A percentile compares a stretch with the other conserved stretches of the same genome.
Conservation (phyloP, 2,329 filamentous ascomycete species). For the Diplocarpon mali region DNA sequence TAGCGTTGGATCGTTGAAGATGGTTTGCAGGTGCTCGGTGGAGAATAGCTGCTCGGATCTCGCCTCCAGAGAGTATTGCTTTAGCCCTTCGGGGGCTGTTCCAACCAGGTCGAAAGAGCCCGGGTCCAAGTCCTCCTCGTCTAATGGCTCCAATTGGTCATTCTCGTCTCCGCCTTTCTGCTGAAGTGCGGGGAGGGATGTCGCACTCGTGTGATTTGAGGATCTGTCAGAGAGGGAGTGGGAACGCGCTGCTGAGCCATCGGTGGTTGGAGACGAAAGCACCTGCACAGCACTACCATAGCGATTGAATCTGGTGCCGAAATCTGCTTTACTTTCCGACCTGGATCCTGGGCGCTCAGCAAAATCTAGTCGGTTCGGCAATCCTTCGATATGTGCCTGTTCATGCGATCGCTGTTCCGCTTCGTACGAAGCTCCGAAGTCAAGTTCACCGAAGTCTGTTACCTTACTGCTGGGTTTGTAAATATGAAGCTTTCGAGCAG, state of each 20-base stretch:
- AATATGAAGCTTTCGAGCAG: background rate
- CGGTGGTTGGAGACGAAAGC: slow-evolving; percentile 13
- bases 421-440: background rate
- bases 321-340: background rate
- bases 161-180: slow-evolving; percentile 30
- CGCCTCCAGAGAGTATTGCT: slow-evolving; percentile 47
- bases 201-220: slow-evolving; percentile 22
- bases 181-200: slow-evolving; percentile 23
- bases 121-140: slow-evolving; percentile 38
- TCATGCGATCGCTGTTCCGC: background rate
- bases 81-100: slow-evolving; percentile 27
- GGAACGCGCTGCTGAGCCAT: slow-evolving; percentile 10
- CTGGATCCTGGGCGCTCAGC: slow-evolving; percentile 2
- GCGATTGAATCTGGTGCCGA: slow-evolving; percentile 4
- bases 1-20: slow-evolving; percentile 52
- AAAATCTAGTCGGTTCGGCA: slow-evolving; percentile 1
- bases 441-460: background rate
- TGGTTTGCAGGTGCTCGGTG: slow-evolving; percentile 49
- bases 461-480: background rate
- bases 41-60: slow-evolving; percentile 57
- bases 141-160: slow-evolving; percentile 37
- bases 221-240: slow-evolving; percentile 16
- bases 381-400: background rate
- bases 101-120: slow-evolving; percentile 42
- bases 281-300: slow-evolving; percentile 2